Conservation (phyloP, 768 basidiomycete genomes). For the Fomitopsis pulvina region DNA sequence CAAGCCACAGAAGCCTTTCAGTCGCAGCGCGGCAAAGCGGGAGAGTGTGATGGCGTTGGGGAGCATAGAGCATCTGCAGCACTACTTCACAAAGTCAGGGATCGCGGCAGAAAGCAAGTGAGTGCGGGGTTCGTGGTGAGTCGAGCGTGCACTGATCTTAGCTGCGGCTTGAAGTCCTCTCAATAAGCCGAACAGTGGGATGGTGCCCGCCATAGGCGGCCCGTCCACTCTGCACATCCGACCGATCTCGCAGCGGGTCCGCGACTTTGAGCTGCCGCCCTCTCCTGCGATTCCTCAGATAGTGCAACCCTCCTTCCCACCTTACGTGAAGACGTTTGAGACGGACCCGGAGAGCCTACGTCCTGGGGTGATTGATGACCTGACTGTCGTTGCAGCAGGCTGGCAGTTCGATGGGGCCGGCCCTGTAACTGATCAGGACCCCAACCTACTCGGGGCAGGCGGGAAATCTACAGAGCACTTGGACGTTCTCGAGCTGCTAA, state of each 20-base stretch:
- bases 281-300: conserved; percentile 52
- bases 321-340: conserved; percentile 58
- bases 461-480: conserved; percentile 21
- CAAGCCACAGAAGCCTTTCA: conserved; percentile 81
- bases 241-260: conserved; percentile 27
- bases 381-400: conserved; percentile 50
- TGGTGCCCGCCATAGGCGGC: conserved; percentile 75
- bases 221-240: conserved; percentile 18
- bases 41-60: conserved; percentile 92
- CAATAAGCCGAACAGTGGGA: conserved; percentile 49
- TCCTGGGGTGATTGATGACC: conserved; percentile 72
- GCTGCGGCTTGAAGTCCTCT: conserved; percentile 25
- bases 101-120: conserved; percentile 68
- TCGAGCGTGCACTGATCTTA: conserved; percentile 10
- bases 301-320: conserved; percentile 39
- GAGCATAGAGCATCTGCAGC: conserved; percentile 94
- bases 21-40: conserved; percentile 84
- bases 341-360: conserved; percentile 73
- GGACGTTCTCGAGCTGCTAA: conserved; percentile 67
- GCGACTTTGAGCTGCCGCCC: conserved; percentile 62
- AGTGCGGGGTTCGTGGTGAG: conserved; percentile 25
- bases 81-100: conserved; percentile 90
- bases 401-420: conserved; percentile 45
- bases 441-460: conserved; percentile 18
- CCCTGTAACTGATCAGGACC: conserved; percentile 7